phyloP scores from a whole-genome alignment of 345 rosid genomes.

The Reutealis trisperma region DNA sequence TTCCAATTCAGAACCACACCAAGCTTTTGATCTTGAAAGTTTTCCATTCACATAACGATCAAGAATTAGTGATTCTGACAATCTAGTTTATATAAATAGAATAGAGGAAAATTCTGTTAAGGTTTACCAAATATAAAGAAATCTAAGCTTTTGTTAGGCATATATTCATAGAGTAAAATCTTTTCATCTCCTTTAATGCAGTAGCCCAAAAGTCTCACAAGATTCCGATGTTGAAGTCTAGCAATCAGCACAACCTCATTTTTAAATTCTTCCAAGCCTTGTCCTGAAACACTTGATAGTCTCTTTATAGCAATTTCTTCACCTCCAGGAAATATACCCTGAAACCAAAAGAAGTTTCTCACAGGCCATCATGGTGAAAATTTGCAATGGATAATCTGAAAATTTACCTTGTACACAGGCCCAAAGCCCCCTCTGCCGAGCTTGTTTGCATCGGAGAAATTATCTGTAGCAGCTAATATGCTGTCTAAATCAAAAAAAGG shows the following conservation, averaged over 20 bases:
- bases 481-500: slow-evolving; percentile 42
- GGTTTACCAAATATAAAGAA: slow-evolving; percentile 53
- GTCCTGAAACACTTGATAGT: slow-evolving; percentile 52
- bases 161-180: slow-evolving; percentile 57
- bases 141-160: slow-evolving; percentile 66
- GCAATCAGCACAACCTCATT: slow-evolving; percentile 57
- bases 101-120: neutral
- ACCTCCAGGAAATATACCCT: slow-evolving; percentile 54
- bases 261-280: slow-evolving; percentile 62
- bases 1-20: slow-evolving; percentile 20
- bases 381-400: neutral
- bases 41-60: neutral
- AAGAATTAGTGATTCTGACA: neutral
- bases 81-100: neutral
- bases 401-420: slow-evolving; percentile 58
- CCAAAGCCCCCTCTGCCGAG: slow-evolving; percentile 67
- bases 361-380: neutral
- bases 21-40: slow-evolving; percentile 5
- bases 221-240: slow-evolving; percentile 61
- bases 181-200: slow-evolving; percentile 48
- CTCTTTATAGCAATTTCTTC: slow-evolving; percentile 64
- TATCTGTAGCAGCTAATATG: slow-evolving; percentile 49
- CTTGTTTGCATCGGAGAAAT: slow-evolving; percentile 47
- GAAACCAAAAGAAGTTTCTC: neutral
- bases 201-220: slow-evolving; percentile 55